Conservation (phyloP, 2,329 filamentous ascomycete species). For the Stagonosporopsis chrysanthemi region DNA sequence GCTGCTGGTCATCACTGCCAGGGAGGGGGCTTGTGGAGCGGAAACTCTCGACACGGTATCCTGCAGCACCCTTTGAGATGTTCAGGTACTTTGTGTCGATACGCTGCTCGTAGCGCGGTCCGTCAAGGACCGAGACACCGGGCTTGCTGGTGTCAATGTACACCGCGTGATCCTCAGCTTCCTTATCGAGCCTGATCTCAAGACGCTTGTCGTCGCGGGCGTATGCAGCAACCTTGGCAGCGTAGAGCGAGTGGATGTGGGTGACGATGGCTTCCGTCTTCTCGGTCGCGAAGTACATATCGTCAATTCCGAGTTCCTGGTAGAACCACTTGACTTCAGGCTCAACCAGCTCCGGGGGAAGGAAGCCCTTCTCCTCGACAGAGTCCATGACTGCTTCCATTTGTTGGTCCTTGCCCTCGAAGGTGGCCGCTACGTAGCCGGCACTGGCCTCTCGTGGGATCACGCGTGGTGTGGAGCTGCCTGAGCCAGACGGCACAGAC, state of each 20-base stretch:
- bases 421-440: constrained; percentile 93
- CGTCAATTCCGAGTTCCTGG: constrained; percentile 94
- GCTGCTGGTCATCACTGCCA: constrained; percentile 76
- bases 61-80: constrained; percentile 71
- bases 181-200: constrained; percentile 95
- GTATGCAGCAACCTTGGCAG: constrained; percentile 93
- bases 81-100: constrained; percentile 97
- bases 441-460: constrained; percentile 83
- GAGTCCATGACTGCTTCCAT: constrained; percentile 84
- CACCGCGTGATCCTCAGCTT: constrained; percentile 91
- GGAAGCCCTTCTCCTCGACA: constrained; percentile 81
- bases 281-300: constrained; percentile 97
- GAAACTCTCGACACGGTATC: constrained; percentile 97
- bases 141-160: constrained; percentile 98
- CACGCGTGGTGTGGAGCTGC: constrained; percentile 67
- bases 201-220: constrained; percentile 92
- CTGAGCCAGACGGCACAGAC: constrained; percentile 67
- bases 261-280: constrained; percentile 84
- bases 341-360: constrained; percentile 82
- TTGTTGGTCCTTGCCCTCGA: constrained; percentile 90
- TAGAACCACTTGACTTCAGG: constrained; percentile 96
- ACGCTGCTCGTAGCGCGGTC: constrained; percentile 91
- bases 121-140: constrained; percentile 75
- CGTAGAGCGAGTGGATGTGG: constrained; percentile 95
- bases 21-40: constrained; percentile 85